Conservation (phyloP, 345 rosid species). For the Aquilaria malaccensis region DNA sequence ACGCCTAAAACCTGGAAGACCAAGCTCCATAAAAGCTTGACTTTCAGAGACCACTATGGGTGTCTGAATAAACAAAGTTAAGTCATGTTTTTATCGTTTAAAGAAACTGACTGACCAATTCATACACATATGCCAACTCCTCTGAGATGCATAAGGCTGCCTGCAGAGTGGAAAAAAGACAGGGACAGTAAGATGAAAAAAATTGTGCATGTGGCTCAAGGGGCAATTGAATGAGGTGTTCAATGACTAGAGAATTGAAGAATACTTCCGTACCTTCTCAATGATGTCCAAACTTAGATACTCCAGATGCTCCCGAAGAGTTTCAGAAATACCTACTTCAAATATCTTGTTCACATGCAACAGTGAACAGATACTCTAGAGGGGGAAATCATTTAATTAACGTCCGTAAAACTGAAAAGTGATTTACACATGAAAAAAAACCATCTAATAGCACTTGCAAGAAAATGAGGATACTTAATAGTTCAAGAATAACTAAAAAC, state of each 20-base stretch:
- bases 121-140: slow-evolving; percentile 81
- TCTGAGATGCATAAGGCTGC: slow-evolving; percentile 61
- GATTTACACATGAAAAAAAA: too few species aligned
- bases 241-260: background rate
- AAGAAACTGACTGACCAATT: slow-evolving; percentile 53
- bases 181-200: background rate
- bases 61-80: background rate
- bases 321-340: slow-evolving; percentile 77
- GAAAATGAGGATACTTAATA: too few species aligned
- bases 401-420: too few species aligned
- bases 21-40: too few species aligned
- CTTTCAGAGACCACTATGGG: background rate
- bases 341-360: slow-evolving; percentile 79
- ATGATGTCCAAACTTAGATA: slow-evolving; percentile 57
- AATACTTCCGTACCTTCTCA: slow-evolving; percentile 48
- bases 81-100: too few species aligned
- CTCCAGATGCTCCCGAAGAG: slow-evolving; percentile 57
- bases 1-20: too few species aligned
- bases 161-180: slow-evolving; percentile 36
- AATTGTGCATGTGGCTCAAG: too few species aligned
- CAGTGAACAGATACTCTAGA: slow-evolving; percentile 73
- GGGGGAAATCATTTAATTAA: background rate
- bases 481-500: too few species aligned
- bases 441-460: too few species aligned
- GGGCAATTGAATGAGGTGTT: too few species aligned